Percentiles rank a stretch among this genome's conserved stretches.
phyloP scores from a whole-genome alignment of 495 filamentous ascomycete genomes.

The Glarea lozoyensis region DNA sequence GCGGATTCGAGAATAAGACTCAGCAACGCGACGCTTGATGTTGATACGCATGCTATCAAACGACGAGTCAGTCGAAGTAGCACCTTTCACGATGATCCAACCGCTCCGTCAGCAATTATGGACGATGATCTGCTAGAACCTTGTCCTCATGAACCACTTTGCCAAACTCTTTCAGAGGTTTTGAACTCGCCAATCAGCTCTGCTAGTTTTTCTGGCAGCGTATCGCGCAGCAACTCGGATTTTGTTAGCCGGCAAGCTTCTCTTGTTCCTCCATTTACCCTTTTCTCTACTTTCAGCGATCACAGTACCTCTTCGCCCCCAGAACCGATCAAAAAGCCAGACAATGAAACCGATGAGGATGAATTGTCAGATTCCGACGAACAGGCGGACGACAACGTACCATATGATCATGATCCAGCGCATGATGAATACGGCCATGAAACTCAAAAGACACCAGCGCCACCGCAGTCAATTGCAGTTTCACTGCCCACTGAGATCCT shows the following conservation, averaged over 20 bases:
- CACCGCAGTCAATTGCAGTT: constrained; percentile 11
- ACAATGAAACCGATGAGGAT: too few relatives aligned
- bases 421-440: background rate
- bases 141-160: constrained; percentile 13
- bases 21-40: constrained; percentile 11
- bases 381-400: too few relatives aligned
- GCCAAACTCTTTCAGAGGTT: constrained; percentile 12
- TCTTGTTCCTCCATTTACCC: too few relatives aligned
- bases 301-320: too few relatives aligned
- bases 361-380: too few relatives aligned
- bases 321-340: too few relatives aligned
- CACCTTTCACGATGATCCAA: constrained; percentile 17
- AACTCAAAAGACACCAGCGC: background rate
- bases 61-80: constrained; percentile 17
- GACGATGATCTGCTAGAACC: constrained; percentile 20
- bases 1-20: constrained; percentile 12
- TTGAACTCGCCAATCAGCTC: background rate
- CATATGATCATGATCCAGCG: too few relatives aligned
- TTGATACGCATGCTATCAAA: constrained; percentile 12
- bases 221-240: too few relatives aligned
- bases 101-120: constrained; percentile 12
- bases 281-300: too few relatives aligned
- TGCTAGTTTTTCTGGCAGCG: too few relatives aligned
- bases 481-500: constrained; percentile 52
- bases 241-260: too few relatives aligned